Conservation (phyloP, 2,329 filamentous ascomycete species). For the Fusarium nurragi region DNA sequence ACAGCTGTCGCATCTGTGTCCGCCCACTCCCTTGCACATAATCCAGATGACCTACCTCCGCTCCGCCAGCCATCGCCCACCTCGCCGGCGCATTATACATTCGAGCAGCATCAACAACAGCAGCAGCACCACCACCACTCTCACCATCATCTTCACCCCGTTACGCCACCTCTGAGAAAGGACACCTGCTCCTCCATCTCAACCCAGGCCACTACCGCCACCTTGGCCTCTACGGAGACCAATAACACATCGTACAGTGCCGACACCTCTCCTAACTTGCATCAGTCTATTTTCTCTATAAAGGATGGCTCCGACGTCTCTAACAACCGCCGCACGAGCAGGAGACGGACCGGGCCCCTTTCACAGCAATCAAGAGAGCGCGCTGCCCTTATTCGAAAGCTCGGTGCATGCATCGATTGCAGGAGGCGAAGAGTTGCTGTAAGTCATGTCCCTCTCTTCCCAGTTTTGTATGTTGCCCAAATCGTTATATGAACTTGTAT, state of each 20-base stretch:
- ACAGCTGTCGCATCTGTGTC: slow-evolving; percentile 36
- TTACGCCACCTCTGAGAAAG: slow-evolving; percentile 53
- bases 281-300: slow-evolving; percentile 64
- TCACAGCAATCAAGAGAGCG: slow-evolving; percentile 67
- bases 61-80: slow-evolving; percentile 43
- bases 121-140: slow-evolving; percentile 35
- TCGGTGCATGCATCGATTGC: slow-evolving; percentile 67
- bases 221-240: slow-evolving; percentile 57
- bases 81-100: slow-evolving; percentile 43
- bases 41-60: slow-evolving; percentile 43
- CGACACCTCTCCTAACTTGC: slow-evolving; percentile 61
- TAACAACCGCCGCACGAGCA: slow-evolving; percentile 63
- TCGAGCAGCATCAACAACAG: slow-evolving; percentile 43
- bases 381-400: slow-evolving; percentile 67
- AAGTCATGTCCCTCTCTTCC: slow-evolving; percentile 48
- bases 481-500: slow-evolving; percentile 18
- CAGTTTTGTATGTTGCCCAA: neutral
- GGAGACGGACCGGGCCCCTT: slow-evolving; percentile 67
- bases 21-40: slow-evolving; percentile 35
- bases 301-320: slow-evolving; percentile 65
- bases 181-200: slow-evolving; percentile 65
- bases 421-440: slow-evolving; percentile 67
- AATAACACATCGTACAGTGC: slow-evolving; percentile 62
- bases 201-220: slow-evolving; percentile 59
- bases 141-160: slow-evolving; percentile 44